Evolutionary conservation across 108 stramenopile species (phyloP), one percentile per base, ranked within the genome.

Genomic region (Cylindrotheca fusiformis): DNA sequence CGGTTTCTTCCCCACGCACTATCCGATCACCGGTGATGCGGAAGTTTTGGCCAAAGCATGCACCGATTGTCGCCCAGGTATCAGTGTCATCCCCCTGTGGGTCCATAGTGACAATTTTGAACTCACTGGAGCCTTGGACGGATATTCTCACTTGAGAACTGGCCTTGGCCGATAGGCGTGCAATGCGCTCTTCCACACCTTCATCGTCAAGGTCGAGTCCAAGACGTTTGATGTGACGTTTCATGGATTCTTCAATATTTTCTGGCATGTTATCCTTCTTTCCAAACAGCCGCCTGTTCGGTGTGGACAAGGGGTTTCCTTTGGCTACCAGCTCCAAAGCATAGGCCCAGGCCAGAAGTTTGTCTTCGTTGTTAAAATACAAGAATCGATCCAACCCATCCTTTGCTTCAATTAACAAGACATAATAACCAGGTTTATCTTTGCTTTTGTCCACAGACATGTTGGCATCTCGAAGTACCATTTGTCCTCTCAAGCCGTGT

Each of bases 1-100:
- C 91, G 60, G 85, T 74, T 52, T 93, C 91, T 67, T 93, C 86
- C 23, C 91, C 87, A 25, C 88, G 68, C 24, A 67, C 81, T 22
- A 93, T 87, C 48, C 73, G 62, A 4, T 86, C 86, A 8, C 86
- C 86, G 47, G 70, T 80, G 20, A 93, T 74, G 14, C 78, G 63
- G 62, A 93, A 89, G 22, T 66, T 79, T 60, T 93, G 91, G 18
- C 83, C 60, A 55, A 93, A 93, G 10, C 80, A 79, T 21, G 91
- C 81, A 44, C 76, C 63, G 22, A 93, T 27, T 23, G 81, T 87
- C 1, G 82, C 87, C 91, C 91, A 93, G 5, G 78, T 86, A 62
- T 93, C 91, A 30, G 67, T 60, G 14, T 83, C 87, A 32, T 77
- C 72, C 33, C 91, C 91, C 54, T 85, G 78, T 4, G 91, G 91